These are phyloP conservation scores for Microthlaspi erraticum DNA, from an alignment of 345 rosid species.

Conservation along the genomic window DNA sequence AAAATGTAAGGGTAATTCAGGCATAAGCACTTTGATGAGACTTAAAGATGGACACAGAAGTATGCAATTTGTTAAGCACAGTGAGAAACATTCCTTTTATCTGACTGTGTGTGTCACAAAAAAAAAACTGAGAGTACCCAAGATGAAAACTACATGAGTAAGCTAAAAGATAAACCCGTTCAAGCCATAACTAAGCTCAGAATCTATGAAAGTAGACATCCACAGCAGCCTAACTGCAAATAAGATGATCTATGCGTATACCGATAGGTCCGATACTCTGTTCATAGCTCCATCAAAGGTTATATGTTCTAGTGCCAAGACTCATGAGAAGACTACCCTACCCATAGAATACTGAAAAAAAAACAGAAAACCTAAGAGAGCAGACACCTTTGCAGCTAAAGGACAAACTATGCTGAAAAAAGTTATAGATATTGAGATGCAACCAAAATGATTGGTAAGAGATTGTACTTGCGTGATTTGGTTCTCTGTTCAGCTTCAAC, in stretches of 20 bases:
- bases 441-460: slow-evolving; percentile 29
- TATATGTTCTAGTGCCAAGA: slow-evolving; percentile 23
- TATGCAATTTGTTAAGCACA: slow-evolving; percentile 17
- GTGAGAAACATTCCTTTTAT: slow-evolving; percentile 12
- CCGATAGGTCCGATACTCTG: slow-evolving; percentile 27
- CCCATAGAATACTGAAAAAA: slow-evolving; percentile 14
- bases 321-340: slow-evolving; percentile 32
- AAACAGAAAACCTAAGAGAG: slow-evolving; percentile 26
- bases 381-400: slow-evolving; percentile 33
- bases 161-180: slow-evolving; percentile 2
- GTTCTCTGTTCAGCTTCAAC: slow-evolving; percentile 91
- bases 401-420: slow-evolving; percentile 22
- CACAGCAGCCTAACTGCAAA: slow-evolving; percentile 20
- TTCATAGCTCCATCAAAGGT: slow-evolving; percentile 24
- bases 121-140: slow-evolving; percentile 23
- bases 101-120: slow-evolving; percentile 2
- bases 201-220: slow-evolving; percentile 25
- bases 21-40: slow-evolving; percentile 20
- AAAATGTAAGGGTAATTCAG: slow-evolving; percentile 27
- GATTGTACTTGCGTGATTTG: slow-evolving; percentile 79
- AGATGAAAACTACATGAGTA: slow-evolving; percentile 19
- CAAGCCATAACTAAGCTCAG: slow-evolving; percentile 23
- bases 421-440: slow-evolving; percentile 32
- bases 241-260: slow-evolving; percentile 23
- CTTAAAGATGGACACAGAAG: slow-evolving; percentile 24